Evolutionary conservation across 495 filamentous ascomycete genomes (phyloP), one percentile per base, ranked within the genome.

Genomic region (Mycothermus thermophilus): DNA sequence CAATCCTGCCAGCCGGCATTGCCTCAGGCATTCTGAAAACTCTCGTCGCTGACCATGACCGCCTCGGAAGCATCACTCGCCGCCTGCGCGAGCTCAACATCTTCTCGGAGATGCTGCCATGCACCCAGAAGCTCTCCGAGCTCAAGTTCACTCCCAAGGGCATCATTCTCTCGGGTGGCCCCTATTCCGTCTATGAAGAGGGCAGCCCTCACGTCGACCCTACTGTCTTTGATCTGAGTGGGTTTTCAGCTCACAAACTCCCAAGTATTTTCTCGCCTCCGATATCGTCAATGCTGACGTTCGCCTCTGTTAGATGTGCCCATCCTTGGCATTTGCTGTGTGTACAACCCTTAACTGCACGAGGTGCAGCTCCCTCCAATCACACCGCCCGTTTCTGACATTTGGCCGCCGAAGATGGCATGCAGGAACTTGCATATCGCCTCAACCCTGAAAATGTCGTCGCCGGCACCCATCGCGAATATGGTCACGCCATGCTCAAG

Each of bases 61-160:
- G 13, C 22, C 22, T 6, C 10, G 20, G 23, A 44, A 44, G 41
- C 24, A 44, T 44, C 32, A 44, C 41, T 25, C 41, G 41, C 27
- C 41, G 41, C 19, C 41, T 44, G 5, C 41, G 41, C 16, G 41
- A 44, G 32, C 42, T 93, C 60, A 79, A 82, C 65, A 71, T 96
- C 54, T 94, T 80, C 66, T 74, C 73, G 26, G 88, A 96, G 63
- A 80, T 95, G 77, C 73, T 93, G 29, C 87, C 86, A 19, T 95
- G 88, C 64, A 95, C 84, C 35, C 74, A 78, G 37, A 92, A 87
- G 65, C 51, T 95, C 9, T 56, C 71, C 5, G 82, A 92, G 30
- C 70, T 96, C 9, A 44, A 63, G 16, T 95, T 69, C 67, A 82
- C 72, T 46, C 88, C 88, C 12, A 83, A 81, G 55, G 86, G 85